These are phyloP conservation scores for Diaporthe helianthi DNA, from an alignment of 2,329 filamentous ascomycete species.

Conservation along the genomic window DNA sequence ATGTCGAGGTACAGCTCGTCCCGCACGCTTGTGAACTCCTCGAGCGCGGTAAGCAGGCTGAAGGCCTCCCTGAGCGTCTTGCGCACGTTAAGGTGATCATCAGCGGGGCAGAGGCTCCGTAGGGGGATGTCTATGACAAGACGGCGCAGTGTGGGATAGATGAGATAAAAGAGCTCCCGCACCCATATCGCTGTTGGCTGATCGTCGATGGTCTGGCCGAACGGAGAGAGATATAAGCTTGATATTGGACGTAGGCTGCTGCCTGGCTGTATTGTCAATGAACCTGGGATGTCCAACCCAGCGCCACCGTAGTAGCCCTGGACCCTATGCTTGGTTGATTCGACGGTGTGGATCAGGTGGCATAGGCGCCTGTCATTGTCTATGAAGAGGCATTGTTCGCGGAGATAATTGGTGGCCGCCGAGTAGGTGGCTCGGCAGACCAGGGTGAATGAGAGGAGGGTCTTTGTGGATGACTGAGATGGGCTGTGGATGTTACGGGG, in stretches of 20 bases:
- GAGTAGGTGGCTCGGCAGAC: slow-evolving; percentile 52
- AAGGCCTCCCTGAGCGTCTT: slow-evolving; percentile 54
- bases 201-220: slow-evolving; percentile 47
- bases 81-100: slow-evolving; percentile 50
- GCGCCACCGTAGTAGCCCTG: not conserved
- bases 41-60: slow-evolving; percentile 49
- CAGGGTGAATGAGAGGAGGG: slow-evolving; percentile 52
- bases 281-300: not conserved
- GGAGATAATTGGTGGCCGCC: slow-evolving; percentile 51
- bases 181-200: slow-evolving; percentile 49
- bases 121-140: slow-evolving; percentile 58
- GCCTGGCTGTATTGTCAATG: slow-evolving; percentile 34
- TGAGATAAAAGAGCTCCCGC: slow-evolving; percentile 50
- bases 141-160: slow-evolving; percentile 49
- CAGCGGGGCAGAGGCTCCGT: slow-evolving; percentile 49
- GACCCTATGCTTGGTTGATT: slow-evolving; percentile 41
- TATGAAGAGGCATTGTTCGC: slow-evolving; percentile 53
- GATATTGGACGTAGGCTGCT: slow-evolving; percentile 46
- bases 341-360: slow-evolving; percentile 45
- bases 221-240: slow-evolving; percentile 51
- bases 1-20: slow-evolving; percentile 53
- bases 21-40: slow-evolving; percentile 56
- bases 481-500: slow-evolving; percentile 43
- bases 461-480: slow-evolving; percentile 49
- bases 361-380: slow-evolving; percentile 48